Conservation (phyloP, 2,329 filamentous ascomycete species). For the Penicillium sp. region DNA sequence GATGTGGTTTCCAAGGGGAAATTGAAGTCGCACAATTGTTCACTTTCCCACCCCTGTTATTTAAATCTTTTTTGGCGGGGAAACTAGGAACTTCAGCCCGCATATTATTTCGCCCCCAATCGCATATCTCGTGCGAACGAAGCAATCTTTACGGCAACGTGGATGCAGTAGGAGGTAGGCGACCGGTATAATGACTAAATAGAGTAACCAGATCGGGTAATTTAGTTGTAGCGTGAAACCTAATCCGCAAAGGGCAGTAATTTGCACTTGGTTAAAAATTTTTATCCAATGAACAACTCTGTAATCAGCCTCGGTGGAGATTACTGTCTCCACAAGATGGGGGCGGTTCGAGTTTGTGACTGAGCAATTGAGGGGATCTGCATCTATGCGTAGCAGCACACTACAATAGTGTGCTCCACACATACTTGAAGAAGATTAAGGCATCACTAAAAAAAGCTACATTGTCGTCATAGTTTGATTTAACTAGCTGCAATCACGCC, state of each 20-base stretch:
- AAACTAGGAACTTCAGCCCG: neutral
- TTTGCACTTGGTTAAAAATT: no score
- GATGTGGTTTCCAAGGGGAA: no score
- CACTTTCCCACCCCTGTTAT: neutral
- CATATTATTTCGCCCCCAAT: neutral
- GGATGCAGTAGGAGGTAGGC: neutral
- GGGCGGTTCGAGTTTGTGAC: no score
- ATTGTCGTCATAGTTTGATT: neutral
- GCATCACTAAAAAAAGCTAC: neutral
- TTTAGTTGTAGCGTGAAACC: neutral
- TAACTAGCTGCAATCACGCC: neutral
- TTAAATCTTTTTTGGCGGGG: neutral
- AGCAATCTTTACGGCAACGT: neutral
- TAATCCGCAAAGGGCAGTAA: no score
- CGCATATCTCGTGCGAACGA: no score
- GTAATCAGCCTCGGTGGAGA: no score
- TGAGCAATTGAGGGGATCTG: no score
- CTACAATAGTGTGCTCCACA: no score
- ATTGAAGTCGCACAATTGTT: neutral
- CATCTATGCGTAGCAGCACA: no score
- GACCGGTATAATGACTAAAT: neutral
- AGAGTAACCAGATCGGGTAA: neutral
- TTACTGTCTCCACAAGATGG: no score
- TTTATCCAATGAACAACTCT: neutral
- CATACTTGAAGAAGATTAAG: no score